These are phyloP conservation scores for Psidium guajava DNA, from an alignment of 345 rosid species.

Conservation along the genomic window DNA sequence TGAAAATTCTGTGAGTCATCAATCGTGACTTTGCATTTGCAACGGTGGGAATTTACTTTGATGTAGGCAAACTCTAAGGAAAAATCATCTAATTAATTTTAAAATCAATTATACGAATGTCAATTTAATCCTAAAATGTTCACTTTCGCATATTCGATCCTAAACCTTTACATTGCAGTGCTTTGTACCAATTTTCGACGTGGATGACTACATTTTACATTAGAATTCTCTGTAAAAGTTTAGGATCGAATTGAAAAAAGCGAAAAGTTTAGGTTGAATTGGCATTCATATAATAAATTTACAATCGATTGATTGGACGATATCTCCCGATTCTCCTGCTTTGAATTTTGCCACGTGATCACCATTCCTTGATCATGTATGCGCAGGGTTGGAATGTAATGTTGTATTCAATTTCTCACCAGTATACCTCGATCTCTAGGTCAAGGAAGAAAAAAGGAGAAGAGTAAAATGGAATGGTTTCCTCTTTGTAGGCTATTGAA, in stretches of 20 bases:
- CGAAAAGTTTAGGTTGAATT: not conserved
- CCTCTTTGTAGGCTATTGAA: not conserved
- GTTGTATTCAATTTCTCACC: not conserved
- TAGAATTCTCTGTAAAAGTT: too few species aligned
- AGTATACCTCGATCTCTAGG: not conserved
- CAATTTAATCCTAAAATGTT: not conserved
- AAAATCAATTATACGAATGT: fast-evolving
- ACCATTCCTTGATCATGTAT: not conserved
- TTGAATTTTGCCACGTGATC: not conserved
- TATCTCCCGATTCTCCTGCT: not conserved
- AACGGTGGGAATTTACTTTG: not conserved
- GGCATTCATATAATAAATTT: not conserved
- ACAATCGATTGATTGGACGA: not conserved
- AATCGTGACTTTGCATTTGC: not conserved
- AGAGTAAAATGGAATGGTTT: not conserved
- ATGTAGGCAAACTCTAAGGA: not conserved
- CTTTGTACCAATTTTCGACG: not conserved
- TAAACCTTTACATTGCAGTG: not conserved
- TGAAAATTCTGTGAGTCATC: not conserved
- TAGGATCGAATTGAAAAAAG: not conserved
- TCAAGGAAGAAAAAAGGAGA: not conserved
- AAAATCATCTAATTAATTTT: not conserved
- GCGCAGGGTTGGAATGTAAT: not conserved
- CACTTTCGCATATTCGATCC: fast-evolving
- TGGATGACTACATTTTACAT: too few species aligned